phyloP scores from a whole-genome alignment of 1,284 basidiomycete genomes.

The Cutaneotrichosporon cavernicola region DNA sequence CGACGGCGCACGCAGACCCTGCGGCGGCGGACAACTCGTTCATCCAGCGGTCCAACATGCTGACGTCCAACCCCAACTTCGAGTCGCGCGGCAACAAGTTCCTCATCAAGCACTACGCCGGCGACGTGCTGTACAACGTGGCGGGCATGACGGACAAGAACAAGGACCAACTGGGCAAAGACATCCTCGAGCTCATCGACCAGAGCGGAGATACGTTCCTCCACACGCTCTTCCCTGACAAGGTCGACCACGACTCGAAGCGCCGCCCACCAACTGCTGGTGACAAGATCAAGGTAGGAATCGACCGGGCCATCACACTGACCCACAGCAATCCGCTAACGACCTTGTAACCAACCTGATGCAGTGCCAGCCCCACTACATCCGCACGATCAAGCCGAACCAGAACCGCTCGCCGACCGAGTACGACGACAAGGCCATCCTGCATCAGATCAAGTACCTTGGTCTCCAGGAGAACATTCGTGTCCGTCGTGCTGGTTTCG shows the following conservation, averaged over 20 bases:
- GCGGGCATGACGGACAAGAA: constrained; percentile 99
- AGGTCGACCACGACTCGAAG: constrained; percentile 94
- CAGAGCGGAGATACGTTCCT: constrained; percentile 79
- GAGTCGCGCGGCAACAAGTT: constrained; percentile 89
- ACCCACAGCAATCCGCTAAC: constrained; percentile 70
- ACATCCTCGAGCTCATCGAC: constrained; percentile 85
- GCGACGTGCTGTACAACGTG: constrained; percentile 98
- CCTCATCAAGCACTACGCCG: constrained; percentile 90
- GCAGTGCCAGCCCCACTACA: constrained; percentile 96
- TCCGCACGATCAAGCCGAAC: constrained; percentile 99
- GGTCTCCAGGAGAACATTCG: constrained; percentile 98
- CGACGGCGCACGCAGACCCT: constrained; percentile 97
- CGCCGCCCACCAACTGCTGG: constrained; percentile 97
- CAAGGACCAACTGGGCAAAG: constrained; percentile 95
- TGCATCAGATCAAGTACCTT: constrained; percentile 99
- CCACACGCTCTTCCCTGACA: constrained; percentile 86
- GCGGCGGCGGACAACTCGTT: constrained; percentile 96
- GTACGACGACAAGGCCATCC: constrained; percentile 89
- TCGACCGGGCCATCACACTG: neutral
- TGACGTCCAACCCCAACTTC: constrained; percentile 83
- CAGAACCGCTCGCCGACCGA: constrained; percentile 90
- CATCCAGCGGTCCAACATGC: constrained; percentile 79
- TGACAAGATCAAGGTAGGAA: constrained; percentile 77
- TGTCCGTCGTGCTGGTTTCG: constrained; percentile 94
- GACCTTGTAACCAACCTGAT: constrained; percentile 94